Conservation (phyloP, 1,139 yeast genomes). For the Protomyces lactucae-debilis region DNA sequence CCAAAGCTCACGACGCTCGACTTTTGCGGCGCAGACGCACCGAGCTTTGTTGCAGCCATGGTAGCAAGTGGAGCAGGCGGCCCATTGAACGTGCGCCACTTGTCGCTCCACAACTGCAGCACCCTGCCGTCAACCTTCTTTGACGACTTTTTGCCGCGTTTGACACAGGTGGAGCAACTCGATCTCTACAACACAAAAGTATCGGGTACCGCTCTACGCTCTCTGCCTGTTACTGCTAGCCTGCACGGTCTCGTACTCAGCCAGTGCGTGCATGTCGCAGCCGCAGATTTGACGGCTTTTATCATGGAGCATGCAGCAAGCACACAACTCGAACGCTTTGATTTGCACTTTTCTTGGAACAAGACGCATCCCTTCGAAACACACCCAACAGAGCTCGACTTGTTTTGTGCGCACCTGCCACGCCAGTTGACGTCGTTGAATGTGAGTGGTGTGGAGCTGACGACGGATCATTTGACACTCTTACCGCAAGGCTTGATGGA, state of each 20-base stretch:
- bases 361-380: constrained; percentile 21
- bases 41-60: constrained; percentile 53
- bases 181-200: constrained; percentile 82
- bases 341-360: constrained; percentile 17
- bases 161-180: constrained; percentile 58
- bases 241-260: constrained; percentile 76
- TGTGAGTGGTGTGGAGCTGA: constrained; percentile 11
- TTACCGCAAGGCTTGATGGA: constrained; percentile 5
- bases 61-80: constrained; percentile 42
- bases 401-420: constrained; percentile 4
- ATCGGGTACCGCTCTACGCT: constrained; percentile 51
- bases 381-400: constrained; percentile 11
- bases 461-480: constrained; percentile 1
- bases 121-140: constrained; percentile 59
- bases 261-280: constrained; percentile 60
- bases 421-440: constrained; percentile 2
- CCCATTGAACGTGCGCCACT: constrained; percentile 44
- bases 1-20: constrained; percentile 65
- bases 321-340: neutral
- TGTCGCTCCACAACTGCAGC: constrained; percentile 86
- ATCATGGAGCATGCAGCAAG: neutral
- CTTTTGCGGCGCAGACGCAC: constrained; percentile 82
- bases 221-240: constrained; percentile 51
- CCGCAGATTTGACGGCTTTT: constrained; percentile 1
- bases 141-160: constrained; percentile 53